Evolutionary conservation across 2,329 filamentous ascomycete species (phyloP), one percentile per base, ranked within the genome.

Genomic region (Ambrosiella xylebori): DNA sequence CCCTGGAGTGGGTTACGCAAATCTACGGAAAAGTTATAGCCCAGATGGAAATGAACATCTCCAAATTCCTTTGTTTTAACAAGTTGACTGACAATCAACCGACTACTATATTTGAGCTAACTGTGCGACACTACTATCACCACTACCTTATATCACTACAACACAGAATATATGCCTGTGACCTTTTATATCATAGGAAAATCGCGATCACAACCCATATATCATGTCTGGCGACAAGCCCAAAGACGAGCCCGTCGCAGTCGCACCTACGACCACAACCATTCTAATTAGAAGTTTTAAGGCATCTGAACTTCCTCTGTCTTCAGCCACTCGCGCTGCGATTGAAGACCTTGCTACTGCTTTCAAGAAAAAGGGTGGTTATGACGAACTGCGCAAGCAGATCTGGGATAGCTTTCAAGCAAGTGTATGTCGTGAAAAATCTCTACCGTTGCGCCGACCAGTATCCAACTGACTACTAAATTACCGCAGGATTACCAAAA

Each of bases 331-430:
- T 56, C 77, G 85, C 62, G 77, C 79, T 1, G 82, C 84, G 1
- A 88, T 91, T 59, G 86, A 90, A 64, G 78, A 76, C 13, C 76
- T 91, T 19, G 79, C 86, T n/a, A 83, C 87, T 66, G 84, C 79
- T 9, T 91, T 90, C 72, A 90, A 90, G 71, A 91, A 90, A 71
- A 88, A 88, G 69, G 87, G 87, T 61, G 85, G 85, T 59, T 93
- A 90, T 66, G 87, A 93, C 69, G 73, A 77, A 12, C 78, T 90
- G 62, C 81, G 86, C 61, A 90, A 88, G 67, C 78, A 86, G 64
- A 76, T 87, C 9, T 88, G 86, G 78, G 80, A 85, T 51, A 82
- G 86, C 59, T 87, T 88, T 63, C 80, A 83, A 65, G 77, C 79
- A 37, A 83, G 81, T 63, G 85, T 88, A 76, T 59, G 77, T 59